Conservation (phyloP, 2,329 filamentous ascomycete genomes). For the Emergomyces africanus region DNA sequence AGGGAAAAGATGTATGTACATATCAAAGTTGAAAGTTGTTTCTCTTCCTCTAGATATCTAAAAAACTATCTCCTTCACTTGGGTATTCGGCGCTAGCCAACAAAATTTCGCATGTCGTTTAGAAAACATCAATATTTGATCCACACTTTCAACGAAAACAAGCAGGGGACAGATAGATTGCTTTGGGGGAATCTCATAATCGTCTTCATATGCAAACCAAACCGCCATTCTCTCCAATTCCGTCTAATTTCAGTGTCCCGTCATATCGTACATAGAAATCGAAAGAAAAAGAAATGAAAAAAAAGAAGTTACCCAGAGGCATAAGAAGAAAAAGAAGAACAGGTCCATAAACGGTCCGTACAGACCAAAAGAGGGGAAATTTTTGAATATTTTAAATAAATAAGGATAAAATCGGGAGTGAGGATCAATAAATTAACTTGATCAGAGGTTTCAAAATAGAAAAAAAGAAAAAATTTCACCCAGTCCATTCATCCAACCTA, state of each 20-base stretch:
- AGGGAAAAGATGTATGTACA: no score
- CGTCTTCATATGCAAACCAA: background rate
- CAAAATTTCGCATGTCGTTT: background rate
- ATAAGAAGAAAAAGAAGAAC: background rate
- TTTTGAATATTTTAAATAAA: no score
- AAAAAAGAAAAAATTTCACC: slow-evolving; percentile 4
- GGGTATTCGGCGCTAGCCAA: background rate
- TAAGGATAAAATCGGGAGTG: background rate
- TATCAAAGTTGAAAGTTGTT: no score
- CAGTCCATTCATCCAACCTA: slow-evolving; percentile 14
- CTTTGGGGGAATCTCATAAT: background rate
- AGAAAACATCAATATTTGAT: background rate
- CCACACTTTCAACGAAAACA: background rate
- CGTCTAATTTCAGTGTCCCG: background rate
- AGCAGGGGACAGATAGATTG: background rate
- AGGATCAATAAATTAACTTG: background rate
- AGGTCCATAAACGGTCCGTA: background rate
- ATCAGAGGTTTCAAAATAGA: background rate
- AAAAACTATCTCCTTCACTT: background rate
- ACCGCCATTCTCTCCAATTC: background rate
- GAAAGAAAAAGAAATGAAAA: background rate
- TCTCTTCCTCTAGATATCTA: background rate
- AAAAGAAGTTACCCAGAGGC: background rate
- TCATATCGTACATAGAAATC: background rate
- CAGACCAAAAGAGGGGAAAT: background rate